Conservation (phyloP, 306 rosid species). For the Luffa aegyptiaca region DNA sequence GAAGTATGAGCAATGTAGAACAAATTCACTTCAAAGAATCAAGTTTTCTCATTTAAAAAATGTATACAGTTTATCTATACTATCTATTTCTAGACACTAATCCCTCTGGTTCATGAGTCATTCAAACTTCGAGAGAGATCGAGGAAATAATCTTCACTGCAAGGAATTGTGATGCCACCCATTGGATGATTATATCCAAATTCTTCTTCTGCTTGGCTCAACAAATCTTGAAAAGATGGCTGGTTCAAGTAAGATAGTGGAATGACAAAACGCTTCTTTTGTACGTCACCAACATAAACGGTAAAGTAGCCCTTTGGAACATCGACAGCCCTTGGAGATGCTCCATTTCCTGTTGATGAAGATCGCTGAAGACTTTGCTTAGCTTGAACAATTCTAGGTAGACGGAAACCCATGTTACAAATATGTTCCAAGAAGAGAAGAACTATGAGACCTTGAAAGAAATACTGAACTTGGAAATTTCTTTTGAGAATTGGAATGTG, state of each 20-base stretch:
- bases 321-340: not conserved
- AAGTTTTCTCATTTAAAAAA: not conserved
- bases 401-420: not conserved
- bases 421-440: not conserved
- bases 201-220: slow-evolving; percentile 18
- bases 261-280: slow-evolving; percentile 18
- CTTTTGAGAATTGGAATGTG: not conserved
- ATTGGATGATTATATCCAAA: slow-evolving; percentile 21
- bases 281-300: not conserved
- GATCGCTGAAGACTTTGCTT: not conserved
- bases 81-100: not conserved
- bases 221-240: slow-evolving; percentile 15
- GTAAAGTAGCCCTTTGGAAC: slow-evolving; percentile 7
- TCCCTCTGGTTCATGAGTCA: not conserved
- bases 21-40: not conserved
- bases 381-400: not conserved
- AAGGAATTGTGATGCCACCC: slow-evolving; percentile 22
- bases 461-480: not conserved
- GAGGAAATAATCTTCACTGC: not conserved
- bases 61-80: not conserved
- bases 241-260: slow-evolving; percentile 24
- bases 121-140: not conserved
- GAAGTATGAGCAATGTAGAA: not conserved
- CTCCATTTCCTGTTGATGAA: not conserved
- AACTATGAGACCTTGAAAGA: not conserved